Evolutionary conservation across 78 protist species (phyloP).

Genomic region (Dictyostelium brefeldianum): DNA sequence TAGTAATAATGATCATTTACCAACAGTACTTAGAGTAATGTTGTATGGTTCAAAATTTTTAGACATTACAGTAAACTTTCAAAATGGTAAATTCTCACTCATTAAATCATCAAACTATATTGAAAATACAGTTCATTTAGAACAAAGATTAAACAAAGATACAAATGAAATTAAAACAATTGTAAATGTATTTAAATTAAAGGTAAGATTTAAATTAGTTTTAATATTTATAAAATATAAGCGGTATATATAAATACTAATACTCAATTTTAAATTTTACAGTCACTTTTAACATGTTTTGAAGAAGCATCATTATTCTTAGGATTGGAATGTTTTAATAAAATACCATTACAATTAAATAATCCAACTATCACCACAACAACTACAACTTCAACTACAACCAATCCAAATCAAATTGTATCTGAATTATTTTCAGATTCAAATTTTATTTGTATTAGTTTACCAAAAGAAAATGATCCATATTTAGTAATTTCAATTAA

Average conservation of each 20-base stretch:
- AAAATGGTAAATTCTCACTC: conserved; percentile 57
- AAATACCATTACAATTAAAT: conserved; percentile 31
- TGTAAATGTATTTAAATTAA: conserved; percentile 46
- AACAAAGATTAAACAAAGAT: conserved; percentile 27
- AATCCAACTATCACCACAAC: background rate
- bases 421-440: background rate
- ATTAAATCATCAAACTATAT: conserved; percentile 14
- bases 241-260: background rate
- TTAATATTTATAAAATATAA: background rate
- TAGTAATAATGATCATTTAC: background rate
- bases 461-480: conserved; percentile 50
- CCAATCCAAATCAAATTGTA: background rate
- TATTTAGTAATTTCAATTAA: conserved; percentile 24
- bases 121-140: background rate
- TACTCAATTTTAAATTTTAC: background rate
- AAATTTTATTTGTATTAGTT: conserved; percentile 44
- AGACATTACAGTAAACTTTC: conserved; percentile 50
- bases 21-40: conserved; percentile 28
- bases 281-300: conserved; percentile 66
- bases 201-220: background rate
- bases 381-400: background rate
- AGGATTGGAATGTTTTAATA: conserved; percentile 57
- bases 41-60: conserved; percentile 54
- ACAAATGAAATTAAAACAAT: conserved; percentile 33
- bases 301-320: conserved; percentile 66